phyloP scores from a whole-genome alignment of 1,139 yeast genomes.

The Hemisphaericaspora xylofermentans region DNA sequence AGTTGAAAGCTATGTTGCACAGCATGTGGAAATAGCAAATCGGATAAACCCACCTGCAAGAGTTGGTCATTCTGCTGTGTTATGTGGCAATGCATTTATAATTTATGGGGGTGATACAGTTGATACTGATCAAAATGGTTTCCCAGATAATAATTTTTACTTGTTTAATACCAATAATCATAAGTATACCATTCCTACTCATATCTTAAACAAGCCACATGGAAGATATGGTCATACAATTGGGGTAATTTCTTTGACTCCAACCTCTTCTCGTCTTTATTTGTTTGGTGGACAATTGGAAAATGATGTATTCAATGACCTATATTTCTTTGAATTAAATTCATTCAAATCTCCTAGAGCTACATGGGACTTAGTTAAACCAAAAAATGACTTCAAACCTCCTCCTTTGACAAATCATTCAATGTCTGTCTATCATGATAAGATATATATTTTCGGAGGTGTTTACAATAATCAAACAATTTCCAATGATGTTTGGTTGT shows the following conservation, averaged over 20 bases:
- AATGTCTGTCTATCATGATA: constrained; percentile 76
- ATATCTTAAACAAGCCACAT: constrained; percentile 77
- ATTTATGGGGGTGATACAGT: constrained; percentile 97
- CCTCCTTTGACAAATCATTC: constrained; percentile 94
- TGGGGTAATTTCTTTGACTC: constrained; percentile 57
- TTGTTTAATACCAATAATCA: constrained; percentile 85
- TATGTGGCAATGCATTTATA: constrained; percentile 93
- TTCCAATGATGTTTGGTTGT: constrained; percentile 78
- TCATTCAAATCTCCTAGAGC: constrained; percentile 84
- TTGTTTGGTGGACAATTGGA: constrained; percentile 96
- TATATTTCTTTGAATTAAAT: constrained; percentile 83
- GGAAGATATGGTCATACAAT: constrained; percentile 95
- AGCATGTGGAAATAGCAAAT: constrained; percentile 56
- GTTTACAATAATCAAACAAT: constrained; percentile 80
- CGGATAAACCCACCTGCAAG: constrained; percentile 84
- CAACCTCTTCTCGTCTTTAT: constrained; percentile 70
- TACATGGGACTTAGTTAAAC: constrained; percentile 74
- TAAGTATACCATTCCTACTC: constrained; percentile 88
- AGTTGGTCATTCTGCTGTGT: constrained; percentile 91
- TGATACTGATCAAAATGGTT: constrained; percentile 74
- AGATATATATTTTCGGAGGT: constrained; percentile 85
- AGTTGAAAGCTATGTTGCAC: constrained; percentile 48
- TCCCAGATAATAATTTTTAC: constrained; percentile 85
- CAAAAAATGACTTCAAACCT: constrained; percentile 58
- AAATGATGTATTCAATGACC: constrained; percentile 79